Percentiles rank a stretch among this genome's conserved stretches.
These are phyloP conservation scores for Termitomyces sp. DNA, from an alignment of 768 basidiomycete genomes.

Conservation along the genomic window DNA sequence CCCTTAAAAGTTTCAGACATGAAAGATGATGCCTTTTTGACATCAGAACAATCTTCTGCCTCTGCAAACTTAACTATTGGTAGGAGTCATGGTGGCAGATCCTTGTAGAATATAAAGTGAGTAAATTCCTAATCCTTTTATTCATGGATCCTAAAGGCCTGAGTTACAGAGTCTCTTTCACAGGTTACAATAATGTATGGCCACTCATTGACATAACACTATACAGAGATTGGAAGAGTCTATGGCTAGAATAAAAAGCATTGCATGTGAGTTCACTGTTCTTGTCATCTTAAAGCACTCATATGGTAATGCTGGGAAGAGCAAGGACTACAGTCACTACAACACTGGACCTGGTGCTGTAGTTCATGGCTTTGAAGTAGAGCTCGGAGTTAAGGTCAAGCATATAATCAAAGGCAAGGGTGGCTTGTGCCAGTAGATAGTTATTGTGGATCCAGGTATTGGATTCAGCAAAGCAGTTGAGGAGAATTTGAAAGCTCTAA, in stretches of 20 bases:
- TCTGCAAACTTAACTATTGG: too few relatives aligned
- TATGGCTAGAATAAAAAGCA: conserved; percentile 56
- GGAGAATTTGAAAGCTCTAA: conserved; percentile 68
- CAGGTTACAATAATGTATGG: conserved; percentile 53
- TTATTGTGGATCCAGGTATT: conserved; percentile 88
- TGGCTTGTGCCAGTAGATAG: conserved; percentile 81
- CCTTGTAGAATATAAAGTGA: too few relatives aligned
- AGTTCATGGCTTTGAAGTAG: conserved; percentile 60
- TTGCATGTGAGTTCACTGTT: conserved; percentile 58
- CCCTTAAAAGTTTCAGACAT: too few relatives aligned
- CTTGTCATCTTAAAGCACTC: conserved; percentile 96
- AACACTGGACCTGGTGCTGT: conserved; percentile 38
- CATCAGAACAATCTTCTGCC: too few relatives aligned
- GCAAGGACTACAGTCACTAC: conserved; percentile 61
- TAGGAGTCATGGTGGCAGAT: too few relatives aligned
- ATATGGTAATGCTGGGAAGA: conserved; percentile 70
- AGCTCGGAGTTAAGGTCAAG: conserved; percentile 68
- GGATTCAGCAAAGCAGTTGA: conserved; percentile 88
- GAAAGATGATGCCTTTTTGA: too few relatives aligned
- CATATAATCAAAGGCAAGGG: conserved; percentile 58
- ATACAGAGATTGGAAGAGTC: conserved; percentile 35
- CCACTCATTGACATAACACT: conserved; percentile 22
- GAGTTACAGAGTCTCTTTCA: conserved; percentile 51
- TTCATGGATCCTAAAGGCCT: conserved; percentile 63
- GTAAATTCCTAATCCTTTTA: conserved; percentile 50